Conservation (phyloP, 1,139 yeast species). For the Hyphopichia pseudoburtonii region DNA sequence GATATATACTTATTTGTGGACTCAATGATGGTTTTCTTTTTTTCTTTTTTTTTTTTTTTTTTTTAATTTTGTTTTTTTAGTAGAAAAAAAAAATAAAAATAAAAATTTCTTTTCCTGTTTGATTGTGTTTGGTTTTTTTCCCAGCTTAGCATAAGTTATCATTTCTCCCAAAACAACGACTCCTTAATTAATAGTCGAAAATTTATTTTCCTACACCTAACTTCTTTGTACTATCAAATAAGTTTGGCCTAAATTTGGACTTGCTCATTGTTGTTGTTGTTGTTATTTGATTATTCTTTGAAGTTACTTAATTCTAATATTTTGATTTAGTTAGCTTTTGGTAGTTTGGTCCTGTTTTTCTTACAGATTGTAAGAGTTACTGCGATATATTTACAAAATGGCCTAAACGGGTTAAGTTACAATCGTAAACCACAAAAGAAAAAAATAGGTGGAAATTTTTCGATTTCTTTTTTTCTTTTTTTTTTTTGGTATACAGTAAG, state of each 20-base stretch:
- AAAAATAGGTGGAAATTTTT: no score
- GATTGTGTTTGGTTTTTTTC: background rate
- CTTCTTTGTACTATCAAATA: background rate
- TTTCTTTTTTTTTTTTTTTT: constrained; percentile 1
- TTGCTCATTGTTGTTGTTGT: background rate
- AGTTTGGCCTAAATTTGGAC: background rate
- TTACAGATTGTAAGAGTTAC: no score
- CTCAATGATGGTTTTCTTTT: background rate
- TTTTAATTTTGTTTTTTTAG: no score
- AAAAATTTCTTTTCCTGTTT: background rate
- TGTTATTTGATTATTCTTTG: background rate
- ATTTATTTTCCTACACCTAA: no score
- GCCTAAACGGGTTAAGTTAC: background rate
- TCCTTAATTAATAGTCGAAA: no score
- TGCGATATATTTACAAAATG: background rate
- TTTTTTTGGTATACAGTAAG: background rate
- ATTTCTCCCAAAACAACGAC: no score
- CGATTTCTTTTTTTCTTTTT: no score
- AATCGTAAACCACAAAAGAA: background rate
- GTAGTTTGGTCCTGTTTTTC: no score
- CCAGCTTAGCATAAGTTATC: no score
- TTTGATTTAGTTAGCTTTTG: constrained; percentile 1
- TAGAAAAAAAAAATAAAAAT: no score
- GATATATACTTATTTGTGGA: constrained; percentile 5
- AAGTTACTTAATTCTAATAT: constrained; percentile 1